These are phyloP conservation scores for Lasiodiplodia citricola DNA, from an alignment of 2,329 filamentous ascomycete species.

Conservation along the genomic window DNA sequence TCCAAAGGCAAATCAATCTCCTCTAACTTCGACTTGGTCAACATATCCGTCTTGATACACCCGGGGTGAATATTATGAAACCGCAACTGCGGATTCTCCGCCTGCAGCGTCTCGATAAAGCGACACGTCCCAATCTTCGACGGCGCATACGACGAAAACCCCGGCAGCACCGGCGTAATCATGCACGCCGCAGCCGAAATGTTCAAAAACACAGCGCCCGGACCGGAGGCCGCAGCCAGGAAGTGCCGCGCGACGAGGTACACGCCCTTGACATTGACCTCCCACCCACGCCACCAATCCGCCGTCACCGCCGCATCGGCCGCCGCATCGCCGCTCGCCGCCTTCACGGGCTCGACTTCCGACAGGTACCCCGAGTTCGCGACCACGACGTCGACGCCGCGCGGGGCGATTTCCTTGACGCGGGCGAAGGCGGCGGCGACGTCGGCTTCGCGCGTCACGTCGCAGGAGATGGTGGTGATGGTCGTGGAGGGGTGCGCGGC, in stretches of 20 bases:
- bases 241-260: constrained; percentile 34
- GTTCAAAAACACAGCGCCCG: constrained; percentile 33
- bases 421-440: constrained; percentile 34
- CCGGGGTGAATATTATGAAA: constrained; percentile 52
- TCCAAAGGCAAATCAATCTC: not conserved
- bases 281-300: constrained; percentile 29
- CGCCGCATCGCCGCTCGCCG: not conserved
- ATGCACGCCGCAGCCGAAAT: constrained; percentile 32
- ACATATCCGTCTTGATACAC: constrained; percentile 47
- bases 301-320: not conserved
- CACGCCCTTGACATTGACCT: constrained; percentile 31
- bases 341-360: constrained; percentile 13
- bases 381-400: constrained; percentile 33
- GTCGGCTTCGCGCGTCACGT: constrained; percentile 31
- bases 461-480: constrained; percentile 29
- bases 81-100: constrained; percentile 44
- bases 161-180: constrained; percentile 1
- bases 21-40: constrained; percentile 14
- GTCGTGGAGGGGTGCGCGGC: constrained; percentile 27
- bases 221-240: constrained; percentile 29
- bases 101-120: constrained; percentile 43
- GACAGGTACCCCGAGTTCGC: constrained; percentile 33
- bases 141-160: constrained; percentile 38
- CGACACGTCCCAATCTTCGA: constrained; percentile 45
- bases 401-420: constrained; percentile 23